Percentiles rank a stretch among this genome's conserved stretches.
phyloP scores from a whole-genome alignment of 2,329 filamentous ascomycete genomes.

The Trichophyton equinum region DNA sequence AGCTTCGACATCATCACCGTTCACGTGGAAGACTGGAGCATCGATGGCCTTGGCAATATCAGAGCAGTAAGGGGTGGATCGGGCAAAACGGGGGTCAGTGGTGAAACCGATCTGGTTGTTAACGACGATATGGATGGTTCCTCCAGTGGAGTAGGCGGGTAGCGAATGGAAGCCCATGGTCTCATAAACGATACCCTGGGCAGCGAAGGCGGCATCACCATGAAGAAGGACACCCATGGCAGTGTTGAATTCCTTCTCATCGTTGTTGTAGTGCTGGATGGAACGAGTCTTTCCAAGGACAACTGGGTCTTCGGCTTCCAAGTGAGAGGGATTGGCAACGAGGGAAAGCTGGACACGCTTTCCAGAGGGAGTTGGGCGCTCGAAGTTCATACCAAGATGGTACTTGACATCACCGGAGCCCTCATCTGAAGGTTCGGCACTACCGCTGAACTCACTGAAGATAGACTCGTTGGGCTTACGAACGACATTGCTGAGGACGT shows the following conservation, averaged over 20 bases:
- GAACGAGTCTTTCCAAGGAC: slow-evolving; percentile 95
- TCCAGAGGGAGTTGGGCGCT: slow-evolving; percentile 91
- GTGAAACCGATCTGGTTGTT: slow-evolving; percentile 99
- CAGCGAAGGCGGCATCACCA: slow-evolving; percentile 93
- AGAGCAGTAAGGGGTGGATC: slow-evolving; percentile 96
- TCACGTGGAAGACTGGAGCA: slow-evolving; percentile 97
- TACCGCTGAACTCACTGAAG: slow-evolving; percentile 94
- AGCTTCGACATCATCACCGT: slow-evolving; percentile 94
- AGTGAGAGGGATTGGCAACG: slow-evolving; percentile 94
- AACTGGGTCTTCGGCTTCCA: slow-evolving; percentile 96
- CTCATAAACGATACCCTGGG: slow-evolving; percentile 95
- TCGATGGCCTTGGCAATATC: slow-evolving; percentile 99
- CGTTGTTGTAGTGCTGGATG: slow-evolving; percentile 97
- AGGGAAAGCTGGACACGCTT: slow-evolving; percentile 99
- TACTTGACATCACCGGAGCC: slow-evolving; percentile 99
- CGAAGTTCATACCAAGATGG: slow-evolving; percentile 99
- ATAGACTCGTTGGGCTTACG: slow-evolving; percentile 99
- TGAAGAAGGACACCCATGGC: slow-evolving; percentile 95
- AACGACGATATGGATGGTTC: slow-evolving; percentile 91
- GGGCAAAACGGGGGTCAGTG: slow-evolving; percentile 91
- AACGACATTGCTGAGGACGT: slow-evolving; percentile 95
- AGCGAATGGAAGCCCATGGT: slow-evolving; percentile 95
- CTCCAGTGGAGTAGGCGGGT: slow-evolving; percentile 90
- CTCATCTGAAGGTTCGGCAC: slow-evolving; percentile 76
- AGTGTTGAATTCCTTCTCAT: slow-evolving; percentile 74